Conservation (phyloP, 768 basidiomycete species). For the Sarcodon aspratus region DNA sequence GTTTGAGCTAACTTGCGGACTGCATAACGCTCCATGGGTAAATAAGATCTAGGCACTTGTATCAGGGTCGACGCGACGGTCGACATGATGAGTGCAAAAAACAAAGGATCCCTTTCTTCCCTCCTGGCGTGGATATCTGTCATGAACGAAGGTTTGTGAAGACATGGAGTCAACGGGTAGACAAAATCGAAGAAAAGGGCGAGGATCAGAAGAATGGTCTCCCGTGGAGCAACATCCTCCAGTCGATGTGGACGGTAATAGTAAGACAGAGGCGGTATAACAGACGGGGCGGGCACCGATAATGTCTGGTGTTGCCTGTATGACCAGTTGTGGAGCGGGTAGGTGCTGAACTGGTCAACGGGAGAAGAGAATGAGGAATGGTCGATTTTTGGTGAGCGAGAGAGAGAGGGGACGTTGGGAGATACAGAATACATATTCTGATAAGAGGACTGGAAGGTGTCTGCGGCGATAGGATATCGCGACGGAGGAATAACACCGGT, state of each 20-base stretch:
- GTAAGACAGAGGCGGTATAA: slow-evolving; percentile 50
- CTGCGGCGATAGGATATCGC: slow-evolving; percentile 59
- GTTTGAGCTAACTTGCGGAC: slow-evolving; percentile 80
- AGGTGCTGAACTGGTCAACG: slow-evolving; percentile 47
- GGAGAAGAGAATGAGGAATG: slow-evolving; percentile 28
- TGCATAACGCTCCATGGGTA: slow-evolving; percentile 76
- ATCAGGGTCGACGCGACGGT: slow-evolving; percentile 82
- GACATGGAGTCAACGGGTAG: slow-evolving; percentile 81
- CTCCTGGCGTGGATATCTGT: slow-evolving; percentile 71
- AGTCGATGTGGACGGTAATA: slow-evolving; percentile 68
- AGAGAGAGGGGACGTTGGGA: slow-evolving; percentile 24
- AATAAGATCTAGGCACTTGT: slow-evolving; percentile 79
- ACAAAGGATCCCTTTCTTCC: slow-evolving; percentile 83
- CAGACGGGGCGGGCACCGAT: slow-evolving; percentile 29
- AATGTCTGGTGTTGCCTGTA: slow-evolving; percentile 52
- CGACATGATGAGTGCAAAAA: slow-evolving; percentile 85
- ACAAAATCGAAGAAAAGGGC: slow-evolving; percentile 91
- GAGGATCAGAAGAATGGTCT: slow-evolving; percentile 73
- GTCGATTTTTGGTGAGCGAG: slow-evolving; percentile 27
- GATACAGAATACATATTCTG: slow-evolving; percentile 13
- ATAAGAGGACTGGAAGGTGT: slow-evolving; percentile 53
- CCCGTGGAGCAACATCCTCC: slow-evolving; percentile 73
- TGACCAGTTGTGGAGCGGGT: slow-evolving; percentile 61
- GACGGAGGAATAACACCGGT: slow-evolving; percentile 47
- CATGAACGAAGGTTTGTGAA: slow-evolving; percentile 88